A percentile compares a stretch with the other conserved stretches of the same genome.
Conservation (phyloP, 805 yeast genomes). For the Ogataea paraovalis region DNA sequence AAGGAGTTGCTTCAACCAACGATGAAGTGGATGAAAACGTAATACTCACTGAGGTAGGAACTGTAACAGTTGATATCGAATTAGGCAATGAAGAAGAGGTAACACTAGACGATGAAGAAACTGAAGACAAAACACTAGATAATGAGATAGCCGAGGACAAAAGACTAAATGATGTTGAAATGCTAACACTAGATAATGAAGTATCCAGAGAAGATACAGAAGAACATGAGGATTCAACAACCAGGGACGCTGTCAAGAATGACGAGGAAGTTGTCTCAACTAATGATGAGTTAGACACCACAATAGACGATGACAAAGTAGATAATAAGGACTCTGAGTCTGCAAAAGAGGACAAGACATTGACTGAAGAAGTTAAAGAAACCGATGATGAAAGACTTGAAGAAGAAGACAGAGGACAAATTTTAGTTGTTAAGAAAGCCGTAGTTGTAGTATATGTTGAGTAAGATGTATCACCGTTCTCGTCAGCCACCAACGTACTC, state of each 20-base stretch:
- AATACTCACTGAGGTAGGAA: no score
- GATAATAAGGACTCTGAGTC: no score
- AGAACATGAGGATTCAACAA: conserved; percentile 1
- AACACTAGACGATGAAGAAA: conserved; percentile 3
- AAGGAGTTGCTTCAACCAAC: no score
- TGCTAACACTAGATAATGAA: conserved; percentile 1
- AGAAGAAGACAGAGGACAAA: conserved; percentile 1
- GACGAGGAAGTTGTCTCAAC: no score
- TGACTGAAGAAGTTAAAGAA: conserved; percentile 2
- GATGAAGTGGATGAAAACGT: no score
- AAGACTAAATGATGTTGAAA: no score
- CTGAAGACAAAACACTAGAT: conserved; percentile 1
- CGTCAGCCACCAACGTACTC: conserved; percentile 2
- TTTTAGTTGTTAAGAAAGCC: background rate
- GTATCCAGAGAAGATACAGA: background rate
- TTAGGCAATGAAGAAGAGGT: no score
- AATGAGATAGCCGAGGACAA: background rate
- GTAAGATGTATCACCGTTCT: conserved; percentile 4
- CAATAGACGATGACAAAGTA: conserved; percentile 5
- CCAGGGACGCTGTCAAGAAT: no score
- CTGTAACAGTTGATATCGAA: no score
- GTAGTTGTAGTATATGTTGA: conserved; percentile 3
- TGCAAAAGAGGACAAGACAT: no score
- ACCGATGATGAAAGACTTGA: background rate
- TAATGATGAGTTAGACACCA: no score